Evolutionary conservation across 1,284 basidiomycete species (phyloP).

Genomic region (Leccinum angustisporum): DNA sequence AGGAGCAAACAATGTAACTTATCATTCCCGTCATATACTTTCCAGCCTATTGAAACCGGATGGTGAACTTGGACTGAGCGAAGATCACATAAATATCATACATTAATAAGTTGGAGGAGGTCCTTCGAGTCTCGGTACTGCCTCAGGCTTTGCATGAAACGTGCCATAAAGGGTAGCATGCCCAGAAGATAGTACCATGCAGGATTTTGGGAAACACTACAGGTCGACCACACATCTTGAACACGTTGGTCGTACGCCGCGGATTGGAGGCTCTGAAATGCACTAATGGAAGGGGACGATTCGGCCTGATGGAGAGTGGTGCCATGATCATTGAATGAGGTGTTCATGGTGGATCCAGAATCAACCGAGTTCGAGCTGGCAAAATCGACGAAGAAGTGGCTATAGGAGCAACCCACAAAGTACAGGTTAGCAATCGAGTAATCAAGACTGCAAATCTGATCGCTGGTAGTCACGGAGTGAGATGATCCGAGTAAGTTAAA

Average conservation of each 20-base stretch:
- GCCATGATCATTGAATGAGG: neutral
- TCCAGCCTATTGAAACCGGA: constrained; percentile 55
- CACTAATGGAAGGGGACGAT: neutral
- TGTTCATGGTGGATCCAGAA: neutral
- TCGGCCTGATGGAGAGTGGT: neutral
- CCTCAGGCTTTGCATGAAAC: constrained; percentile 83
- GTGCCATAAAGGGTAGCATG: constrained; percentile 64
- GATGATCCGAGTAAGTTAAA: constrained; percentile 21
- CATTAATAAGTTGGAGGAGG: constrained; percentile 84
- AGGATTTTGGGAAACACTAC: constrained; percentile 43
- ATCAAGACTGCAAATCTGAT: constrained; percentile 78
- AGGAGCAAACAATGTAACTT: constrained; percentile 63
- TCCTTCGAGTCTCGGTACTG: constrained; percentile 81
- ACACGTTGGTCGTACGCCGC: constrained; percentile 13
- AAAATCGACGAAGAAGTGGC: constrained; percentile 16
- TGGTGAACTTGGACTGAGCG: constrained; percentile 5
- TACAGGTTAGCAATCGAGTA: constrained; percentile 76
- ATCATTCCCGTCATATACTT: constrained; percentile 75
- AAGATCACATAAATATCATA: constrained; percentile 34
- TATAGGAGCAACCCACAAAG: constrained; percentile 74
- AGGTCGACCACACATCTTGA: constrained; percentile 21
- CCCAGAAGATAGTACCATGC: constrained; percentile 55
- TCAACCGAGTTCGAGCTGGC: neutral
- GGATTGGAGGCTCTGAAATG: constrained; percentile 1
- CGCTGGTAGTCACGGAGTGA: constrained; percentile 45